Conservation (phyloP, 2,329 filamentous ascomycete species). For the Diaporthe sp. region DNA sequence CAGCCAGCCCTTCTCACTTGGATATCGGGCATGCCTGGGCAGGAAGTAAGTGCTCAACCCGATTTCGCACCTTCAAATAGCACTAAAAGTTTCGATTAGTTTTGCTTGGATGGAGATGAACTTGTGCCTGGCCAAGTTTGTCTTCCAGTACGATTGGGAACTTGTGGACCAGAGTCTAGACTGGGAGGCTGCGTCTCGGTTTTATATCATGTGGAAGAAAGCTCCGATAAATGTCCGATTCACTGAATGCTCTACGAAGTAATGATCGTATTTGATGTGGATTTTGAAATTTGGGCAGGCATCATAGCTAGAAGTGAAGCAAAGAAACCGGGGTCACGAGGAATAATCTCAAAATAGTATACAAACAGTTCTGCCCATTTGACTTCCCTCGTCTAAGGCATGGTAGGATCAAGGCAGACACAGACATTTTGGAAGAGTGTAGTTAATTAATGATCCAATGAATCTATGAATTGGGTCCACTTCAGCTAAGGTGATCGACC, state of each 20-base stretch:
- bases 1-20: slow-evolving; percentile 21
- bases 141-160: slow-evolving; percentile 10
- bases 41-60: neutral
- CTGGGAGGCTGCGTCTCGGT: slow-evolving; percentile 7
- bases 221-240: neutral
- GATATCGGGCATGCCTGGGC: slow-evolving; percentile 8
- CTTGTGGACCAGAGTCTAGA: neutral
- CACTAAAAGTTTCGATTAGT: neutral
- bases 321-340: neutral
- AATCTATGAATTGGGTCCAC: too few relatives aligned
- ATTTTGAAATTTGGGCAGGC: neutral
- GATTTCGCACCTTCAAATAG: fast-evolving
- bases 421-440: too few relatives aligned
- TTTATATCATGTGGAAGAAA: slow-evolving; percentile 10
- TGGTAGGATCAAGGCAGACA: too few relatives aligned
- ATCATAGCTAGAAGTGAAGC: neutral
- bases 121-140: neutral
- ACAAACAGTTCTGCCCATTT: too few relatives aligned
- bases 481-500: too few relatives aligned
- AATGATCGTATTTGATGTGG: neutral
- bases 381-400: too few relatives aligned
- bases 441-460: too few relatives aligned
- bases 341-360: too few relatives aligned
- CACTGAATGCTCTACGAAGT: neutral
- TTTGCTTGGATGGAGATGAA: slow-evolving; percentile 12